Evolutionary conservation across 2,329 filamentous ascomycete species (phyloP), one percentile per base, ranked within the genome.

Genomic region (Dactylellina drechsleri): DNA sequence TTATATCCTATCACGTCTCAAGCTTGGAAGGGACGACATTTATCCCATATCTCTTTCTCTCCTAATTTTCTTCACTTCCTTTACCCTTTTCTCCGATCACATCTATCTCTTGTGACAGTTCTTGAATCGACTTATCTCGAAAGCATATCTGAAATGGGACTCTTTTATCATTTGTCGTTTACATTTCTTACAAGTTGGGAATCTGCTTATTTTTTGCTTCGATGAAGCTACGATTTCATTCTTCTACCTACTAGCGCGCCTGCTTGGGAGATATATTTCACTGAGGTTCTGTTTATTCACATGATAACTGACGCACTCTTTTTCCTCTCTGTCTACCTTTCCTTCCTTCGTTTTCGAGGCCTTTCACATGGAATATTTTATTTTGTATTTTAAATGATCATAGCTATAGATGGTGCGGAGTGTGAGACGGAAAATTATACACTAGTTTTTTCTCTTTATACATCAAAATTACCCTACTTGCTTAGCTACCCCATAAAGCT

Each of bases 371-470:
- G 18, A 6, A 23, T 61, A 13, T 31, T 40, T 12, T 56, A 28
- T n/a, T 8, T 18, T 28, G 2, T 16, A 16, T 6, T 57, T 20
- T 23, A 56, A 49, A 66, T 43, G 10, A 57, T 23, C 18, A 57
- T 36, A 36, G 31, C 31, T 36, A 36, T 66, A 66, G 62, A 66
- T 56, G 62, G 62, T 36, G 50, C 62, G 52, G 62, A 66, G 52
- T 66, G 62, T 45, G 31, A 43, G 4, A 56, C 53, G 49, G 12
- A 65, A 65, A 41, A 56, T 56, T 26, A 58, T 58, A 58, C 54
- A 13, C 8, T 31, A 5, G 31, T 36, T 36, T 36, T 36, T 36
- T 36, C 31, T 36, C 2, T 36, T 36, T 5, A 36, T 36, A 8
- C 31, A 36, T 36, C 31, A 10, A 36, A 2, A 7, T 36, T 36